Evolutionary conservation across 352 stramenopile species (phyloP).

Genomic region (Globisporangium nagaii): DNA sequence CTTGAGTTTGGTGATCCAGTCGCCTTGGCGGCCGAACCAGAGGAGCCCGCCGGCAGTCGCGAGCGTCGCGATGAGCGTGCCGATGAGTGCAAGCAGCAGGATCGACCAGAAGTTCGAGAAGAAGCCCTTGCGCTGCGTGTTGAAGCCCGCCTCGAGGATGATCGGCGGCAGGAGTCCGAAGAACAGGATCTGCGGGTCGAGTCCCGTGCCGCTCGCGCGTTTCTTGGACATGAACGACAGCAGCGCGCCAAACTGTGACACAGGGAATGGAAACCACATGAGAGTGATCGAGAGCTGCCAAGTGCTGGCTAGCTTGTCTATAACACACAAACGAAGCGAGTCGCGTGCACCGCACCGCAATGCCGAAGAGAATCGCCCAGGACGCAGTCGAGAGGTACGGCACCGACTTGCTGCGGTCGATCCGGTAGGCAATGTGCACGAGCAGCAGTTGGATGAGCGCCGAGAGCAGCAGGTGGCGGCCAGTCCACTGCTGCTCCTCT

Average conservation of each 20-base stretch:
- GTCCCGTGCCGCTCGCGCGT: slow-evolving; percentile 20
- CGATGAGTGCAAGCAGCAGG: slow-evolving; percentile 32
- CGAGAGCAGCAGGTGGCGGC: slow-evolving; percentile 38
- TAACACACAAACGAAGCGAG: too few relatives aligned
- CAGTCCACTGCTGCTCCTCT: slow-evolving; percentile 24
- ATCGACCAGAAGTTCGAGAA: slow-evolving; percentile 44
- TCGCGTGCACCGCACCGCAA: slow-evolving; percentile 36
- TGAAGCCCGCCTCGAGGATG: slow-evolving; percentile 61
- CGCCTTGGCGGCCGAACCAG: slow-evolving; percentile 25
- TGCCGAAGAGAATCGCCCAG: slow-evolving; percentile 49
- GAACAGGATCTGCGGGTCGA: slow-evolving; percentile 52
- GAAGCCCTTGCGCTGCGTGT: slow-evolving; percentile 57
- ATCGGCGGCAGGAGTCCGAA: slow-evolving; percentile 55
- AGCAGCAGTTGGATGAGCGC: slow-evolving; percentile 41
- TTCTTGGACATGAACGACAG: slow-evolving; percentile 22
- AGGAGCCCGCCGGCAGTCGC: slow-evolving; percentile 36
- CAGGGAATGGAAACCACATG: background rate
- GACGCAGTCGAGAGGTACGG: slow-evolving; percentile 41
- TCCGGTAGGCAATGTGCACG: slow-evolving; percentile 47
- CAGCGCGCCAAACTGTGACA: slow-evolving; percentile 20
- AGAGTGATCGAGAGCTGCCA: background rate
- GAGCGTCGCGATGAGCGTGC: slow-evolving; percentile 46
- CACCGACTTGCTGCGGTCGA: slow-evolving; percentile 29
- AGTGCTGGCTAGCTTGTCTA: too few relatives aligned
- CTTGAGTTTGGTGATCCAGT: slow-evolving; percentile 32